These are phyloP conservation scores for Mortierella sp. DNA, from an alignment of 371 early-diverging fungal species.

Conservation along the genomic window DNA sequence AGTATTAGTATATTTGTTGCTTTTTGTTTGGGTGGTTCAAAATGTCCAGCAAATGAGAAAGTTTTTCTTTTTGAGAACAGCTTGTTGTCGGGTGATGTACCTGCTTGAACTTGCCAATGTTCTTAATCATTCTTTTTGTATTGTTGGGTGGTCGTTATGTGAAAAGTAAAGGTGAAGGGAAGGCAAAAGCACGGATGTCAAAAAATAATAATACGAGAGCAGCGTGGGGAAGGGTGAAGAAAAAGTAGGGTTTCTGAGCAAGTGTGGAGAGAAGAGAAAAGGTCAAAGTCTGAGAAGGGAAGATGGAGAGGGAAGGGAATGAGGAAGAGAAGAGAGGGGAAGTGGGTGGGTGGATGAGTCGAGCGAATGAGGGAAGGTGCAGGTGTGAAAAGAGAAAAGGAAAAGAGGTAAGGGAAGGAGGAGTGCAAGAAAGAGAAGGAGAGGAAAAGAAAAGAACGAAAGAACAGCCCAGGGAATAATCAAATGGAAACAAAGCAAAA, in stretches of 20 bases:
- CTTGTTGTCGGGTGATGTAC: conserved; percentile 41
- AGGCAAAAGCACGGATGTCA: not conserved
- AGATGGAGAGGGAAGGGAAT: conserved; percentile 13
- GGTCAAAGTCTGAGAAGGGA: not conserved
- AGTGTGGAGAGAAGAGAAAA: not conserved
- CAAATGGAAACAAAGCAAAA: too few species aligned
- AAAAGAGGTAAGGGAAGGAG: not conserved
- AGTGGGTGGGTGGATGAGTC: not conserved
- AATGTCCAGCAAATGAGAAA: not conserved
- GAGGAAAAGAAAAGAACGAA: not conserved
- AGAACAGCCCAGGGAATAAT: not conserved
- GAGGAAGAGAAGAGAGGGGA: not conserved
- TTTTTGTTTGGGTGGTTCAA: not conserved
- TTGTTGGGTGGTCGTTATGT: conserved; percentile 50
- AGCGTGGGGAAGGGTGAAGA: not conserved
- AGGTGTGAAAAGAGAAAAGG: not conserved
- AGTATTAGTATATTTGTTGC: too few species aligned
- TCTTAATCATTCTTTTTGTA: conserved; percentile 71
- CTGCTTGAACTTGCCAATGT: conserved; percentile 79
- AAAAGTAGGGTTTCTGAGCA: conserved; percentile 9
- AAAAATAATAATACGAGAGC: not conserved
- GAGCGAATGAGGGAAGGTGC: not conserved
- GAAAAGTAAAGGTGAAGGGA: not conserved
- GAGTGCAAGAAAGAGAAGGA: not conserved
- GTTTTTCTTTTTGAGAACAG: not conserved